Conservation (phyloP, 2,329 filamentous ascomycete species). For the Lachnellula suecica region DNA sequence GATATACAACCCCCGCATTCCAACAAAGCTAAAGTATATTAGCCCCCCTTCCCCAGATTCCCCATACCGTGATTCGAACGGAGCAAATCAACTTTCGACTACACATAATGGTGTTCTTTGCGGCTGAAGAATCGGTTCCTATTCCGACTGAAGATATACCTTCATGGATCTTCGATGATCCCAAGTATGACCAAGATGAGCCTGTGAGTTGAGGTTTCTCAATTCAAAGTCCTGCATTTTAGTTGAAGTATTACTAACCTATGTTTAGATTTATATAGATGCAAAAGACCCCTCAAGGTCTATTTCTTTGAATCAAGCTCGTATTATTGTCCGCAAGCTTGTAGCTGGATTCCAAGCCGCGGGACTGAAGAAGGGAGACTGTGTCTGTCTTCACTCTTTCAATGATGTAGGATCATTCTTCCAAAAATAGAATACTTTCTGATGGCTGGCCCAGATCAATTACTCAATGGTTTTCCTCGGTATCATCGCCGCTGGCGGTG, state of each 20-base stretch:
- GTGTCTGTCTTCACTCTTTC: conserved; percentile 30
- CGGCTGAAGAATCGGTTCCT: conserved; percentile 9
- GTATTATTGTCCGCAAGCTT: conserved; percentile 24
- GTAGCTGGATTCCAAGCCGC: conserved; percentile 27
- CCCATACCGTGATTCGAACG: too few relatives aligned
- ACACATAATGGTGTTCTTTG: conserved; percentile 18
- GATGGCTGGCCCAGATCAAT: conserved; percentile 6
- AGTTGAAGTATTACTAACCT: not conserved
- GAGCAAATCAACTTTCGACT: too few relatives aligned
- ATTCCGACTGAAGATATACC: conserved; percentile 26
- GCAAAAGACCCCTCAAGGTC: conserved; percentile 21
- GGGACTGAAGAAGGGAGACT: conserved; percentile 29
- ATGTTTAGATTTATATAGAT: conserved; percentile 29
- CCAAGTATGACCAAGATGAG: conserved; percentile 23
- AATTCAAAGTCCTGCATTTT: not conserved
- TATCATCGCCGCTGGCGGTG: conserved; percentile 28
- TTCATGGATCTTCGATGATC: conserved; percentile 27
- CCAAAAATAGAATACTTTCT: not conserved
- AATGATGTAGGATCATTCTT: conserved; percentile 25
- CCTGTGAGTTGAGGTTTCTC: conserved; percentile 17
- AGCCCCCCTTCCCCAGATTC: too few relatives aligned
- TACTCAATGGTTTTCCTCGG: conserved; percentile 20
- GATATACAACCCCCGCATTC: too few relatives aligned
- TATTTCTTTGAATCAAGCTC: conserved; percentile 27
- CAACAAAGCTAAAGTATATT: too few relatives aligned